Conservation (phyloP, 2,329 filamentous ascomycete genomes). For the Coniochaeta ligniaria region DNA sequence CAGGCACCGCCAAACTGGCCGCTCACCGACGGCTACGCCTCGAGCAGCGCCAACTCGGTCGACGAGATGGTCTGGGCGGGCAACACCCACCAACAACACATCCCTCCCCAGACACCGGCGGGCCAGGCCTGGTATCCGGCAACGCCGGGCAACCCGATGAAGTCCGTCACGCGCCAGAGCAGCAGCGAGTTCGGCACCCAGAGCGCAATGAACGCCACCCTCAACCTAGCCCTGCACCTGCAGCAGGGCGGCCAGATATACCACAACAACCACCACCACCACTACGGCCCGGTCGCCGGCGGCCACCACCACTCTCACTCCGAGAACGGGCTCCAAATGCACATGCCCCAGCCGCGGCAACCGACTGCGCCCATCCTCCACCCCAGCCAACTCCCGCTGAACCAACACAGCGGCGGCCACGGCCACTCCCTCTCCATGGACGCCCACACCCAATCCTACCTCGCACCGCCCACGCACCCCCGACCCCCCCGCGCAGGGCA, state of each 20-base stretch:
- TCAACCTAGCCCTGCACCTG: constrained; percentile 32
- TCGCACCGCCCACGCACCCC: background rate
- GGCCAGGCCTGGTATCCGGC: background rate
- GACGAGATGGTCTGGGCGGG: background rate
- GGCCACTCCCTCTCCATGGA: constrained; percentile 43
- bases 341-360: constrained; percentile 41
- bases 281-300: background rate
- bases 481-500: constrained; percentile 5
- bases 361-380: constrained; percentile 27
- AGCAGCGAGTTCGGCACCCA: background rate
- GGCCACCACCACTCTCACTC: background rate
- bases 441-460: constrained; percentile 7
- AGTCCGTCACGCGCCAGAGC: background rate
- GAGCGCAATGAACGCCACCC: constrained; percentile 22
- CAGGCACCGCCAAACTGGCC: background rate
- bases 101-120: background rate
- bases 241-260: constrained; percentile 27
- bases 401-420: constrained; percentile 37
- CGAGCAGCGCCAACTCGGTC: background rate
- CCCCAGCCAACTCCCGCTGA: constrained; percentile 19
- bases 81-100: background rate
- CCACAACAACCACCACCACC: constrained; percentile 6
- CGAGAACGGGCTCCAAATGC: constrained; percentile 39
- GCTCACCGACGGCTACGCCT: background rate
- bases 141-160: background rate